Percentiles rank a stretch among this genome's conserved stretches.
phyloP scores from a whole-genome alignment of 768 basidiomycete genomes.

The Termitomyces sp. region DNA sequence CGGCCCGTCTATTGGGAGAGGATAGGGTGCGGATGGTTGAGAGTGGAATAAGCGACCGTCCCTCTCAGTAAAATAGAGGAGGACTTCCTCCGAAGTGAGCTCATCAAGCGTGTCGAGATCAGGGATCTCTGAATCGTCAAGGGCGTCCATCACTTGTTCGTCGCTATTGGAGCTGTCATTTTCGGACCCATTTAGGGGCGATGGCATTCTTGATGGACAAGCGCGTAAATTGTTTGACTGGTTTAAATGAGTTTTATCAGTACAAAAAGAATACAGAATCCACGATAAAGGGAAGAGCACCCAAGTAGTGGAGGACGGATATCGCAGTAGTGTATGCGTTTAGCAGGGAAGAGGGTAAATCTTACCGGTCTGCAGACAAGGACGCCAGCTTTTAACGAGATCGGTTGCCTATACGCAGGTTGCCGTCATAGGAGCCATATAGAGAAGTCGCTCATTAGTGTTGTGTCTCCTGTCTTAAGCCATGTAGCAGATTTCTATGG shows the following conservation, averaged over 20 bases:
- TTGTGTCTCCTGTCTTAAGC: not conserved
- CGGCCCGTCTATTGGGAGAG: slow-evolving; percentile 63
- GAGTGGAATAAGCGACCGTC: slow-evolving; percentile 66
- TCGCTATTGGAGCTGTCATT: slow-evolving; percentile 16
- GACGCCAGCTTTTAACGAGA: not conserved
- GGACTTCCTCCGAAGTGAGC: slow-evolving; percentile 47
- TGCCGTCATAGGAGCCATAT: not conserved
- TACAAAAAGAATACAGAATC: not conserved
- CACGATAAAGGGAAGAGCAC: not conserved
- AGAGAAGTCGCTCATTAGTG: not conserved
- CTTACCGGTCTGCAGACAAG: not conserved
- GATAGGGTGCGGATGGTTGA: slow-evolving; percentile 57
- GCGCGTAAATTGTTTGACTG: not conserved
- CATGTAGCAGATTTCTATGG: not conserved
- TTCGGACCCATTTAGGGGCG: slow-evolving; percentile 8
- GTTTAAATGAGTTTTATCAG: not conserved
- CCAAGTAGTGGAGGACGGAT: not conserved
- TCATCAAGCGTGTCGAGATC: slow-evolving; percentile 25
- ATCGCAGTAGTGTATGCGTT: not conserved
- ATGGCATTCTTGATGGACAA: slow-evolving; percentile 5
- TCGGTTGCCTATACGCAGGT: not conserved
- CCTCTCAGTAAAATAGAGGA: slow-evolving; percentile 51
- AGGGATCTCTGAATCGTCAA: not conserved
- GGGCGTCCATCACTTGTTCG: not conserved
- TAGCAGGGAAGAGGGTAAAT: not conserved